Conservation (phyloP, 257 asterid genomes). For the Capsicum chinense region DNA sequence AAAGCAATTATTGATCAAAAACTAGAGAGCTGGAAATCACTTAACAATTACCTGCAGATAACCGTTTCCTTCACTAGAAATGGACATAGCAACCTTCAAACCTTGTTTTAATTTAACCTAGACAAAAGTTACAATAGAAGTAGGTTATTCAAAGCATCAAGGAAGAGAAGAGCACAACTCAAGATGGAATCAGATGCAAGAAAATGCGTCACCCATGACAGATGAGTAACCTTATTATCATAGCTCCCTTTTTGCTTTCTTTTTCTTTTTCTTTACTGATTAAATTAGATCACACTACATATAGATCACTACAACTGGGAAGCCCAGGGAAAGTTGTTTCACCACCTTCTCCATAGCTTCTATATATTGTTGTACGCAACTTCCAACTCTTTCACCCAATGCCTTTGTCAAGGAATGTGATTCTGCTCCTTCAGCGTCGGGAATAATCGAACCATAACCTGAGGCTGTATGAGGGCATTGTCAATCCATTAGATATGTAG, state of each 20-base stretch:
- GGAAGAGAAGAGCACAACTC: slow-evolving; percentile 2
- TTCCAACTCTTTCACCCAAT: slow-evolving; percentile 76
- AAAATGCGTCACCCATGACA: neutral
- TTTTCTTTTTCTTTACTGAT: neutral
- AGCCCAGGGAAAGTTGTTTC: slow-evolving; percentile 10
- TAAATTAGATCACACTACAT: slow-evolving; percentile 10
- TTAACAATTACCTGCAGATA: slow-evolving; percentile 75
- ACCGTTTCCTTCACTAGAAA: slow-evolving; percentile 94
- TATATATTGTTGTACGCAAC: slow-evolving; percentile 66
- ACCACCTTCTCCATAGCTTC: slow-evolving; percentile 96
- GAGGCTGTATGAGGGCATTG: slow-evolving; percentile 51
- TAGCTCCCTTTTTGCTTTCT: neutral
- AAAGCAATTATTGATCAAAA: slow-evolving; percentile 12
- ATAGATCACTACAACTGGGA: neutral
- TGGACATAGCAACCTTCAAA: slow-evolving; percentile 82
- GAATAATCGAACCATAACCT: slow-evolving; percentile 89
- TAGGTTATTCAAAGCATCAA: neutral
- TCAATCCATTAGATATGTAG: neutral
- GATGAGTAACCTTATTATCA: slow-evolving; percentile 20
- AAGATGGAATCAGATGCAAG: slow-evolving; percentile 26
- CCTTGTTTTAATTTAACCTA: slow-evolving; percentile 97
- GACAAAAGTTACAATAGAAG: neutral
- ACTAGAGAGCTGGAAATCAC: slow-evolving; percentile 17
- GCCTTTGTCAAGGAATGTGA: slow-evolving; percentile 72
- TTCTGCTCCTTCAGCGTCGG: slow-evolving; percentile 74